A percentile compares a stretch with the other conserved stretches of the same genome.
phyloP scores from a whole-genome alignment of 805 yeast species.

The Metschnikowia koreensis region DNA sequence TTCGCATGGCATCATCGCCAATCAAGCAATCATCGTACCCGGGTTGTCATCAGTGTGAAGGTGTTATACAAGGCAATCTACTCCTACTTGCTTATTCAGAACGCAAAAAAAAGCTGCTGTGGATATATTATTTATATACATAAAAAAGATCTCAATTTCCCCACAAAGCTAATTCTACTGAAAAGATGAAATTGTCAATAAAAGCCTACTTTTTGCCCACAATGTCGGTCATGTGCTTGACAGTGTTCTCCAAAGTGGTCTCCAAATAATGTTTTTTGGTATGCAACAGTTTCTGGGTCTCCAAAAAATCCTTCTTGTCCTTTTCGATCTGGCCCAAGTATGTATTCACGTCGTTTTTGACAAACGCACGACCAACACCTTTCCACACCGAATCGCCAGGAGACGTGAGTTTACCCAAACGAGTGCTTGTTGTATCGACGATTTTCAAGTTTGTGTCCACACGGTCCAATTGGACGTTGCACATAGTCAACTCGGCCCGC shows the following conservation, averaged over 20 bases:
- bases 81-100: no score
- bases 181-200: no score
- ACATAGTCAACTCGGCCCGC: constrained; percentile 57
- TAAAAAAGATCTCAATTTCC: no score
- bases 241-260: constrained; percentile 73
- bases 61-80: no score
- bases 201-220: constrained; percentile 22
- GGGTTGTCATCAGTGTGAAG: no score
- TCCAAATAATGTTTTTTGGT: constrained; percentile 73
- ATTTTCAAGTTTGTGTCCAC: constrained; percentile 50
- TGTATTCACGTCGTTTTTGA: constrained; percentile 41
- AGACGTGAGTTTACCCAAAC: constrained; percentile 43
- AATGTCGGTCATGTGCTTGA: constrained; percentile 56
- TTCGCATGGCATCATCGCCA: neutral
- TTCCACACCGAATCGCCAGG: constrained; percentile 65
- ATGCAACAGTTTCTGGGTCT: constrained; percentile 55
- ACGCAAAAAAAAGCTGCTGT: no score
- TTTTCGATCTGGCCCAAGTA: constrained; percentile 49
- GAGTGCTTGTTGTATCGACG: constrained; percentile 55
- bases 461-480: constrained; percentile 50
- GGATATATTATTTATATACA: no score
- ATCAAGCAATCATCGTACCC: no score
- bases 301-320: constrained; percentile 56
- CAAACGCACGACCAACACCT: constrained; percentile 78
- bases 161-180: no score